These are phyloP conservation scores for Eucalyptus grandis DNA, from an alignment of 345 rosid species.

Conservation along the genomic window DNA sequence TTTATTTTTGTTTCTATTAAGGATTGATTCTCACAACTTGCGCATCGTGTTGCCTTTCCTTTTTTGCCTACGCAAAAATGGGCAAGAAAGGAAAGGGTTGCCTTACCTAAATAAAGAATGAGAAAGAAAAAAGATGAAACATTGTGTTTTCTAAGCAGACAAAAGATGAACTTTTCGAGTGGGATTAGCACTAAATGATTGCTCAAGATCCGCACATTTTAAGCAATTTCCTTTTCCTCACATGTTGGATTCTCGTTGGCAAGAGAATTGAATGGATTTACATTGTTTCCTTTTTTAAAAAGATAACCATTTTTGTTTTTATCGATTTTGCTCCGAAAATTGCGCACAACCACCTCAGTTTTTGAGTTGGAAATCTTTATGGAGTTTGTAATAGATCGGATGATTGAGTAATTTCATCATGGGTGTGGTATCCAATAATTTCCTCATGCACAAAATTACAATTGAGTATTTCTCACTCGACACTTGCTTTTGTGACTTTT, in stretches of 20 bases:
- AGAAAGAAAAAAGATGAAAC: neutral
- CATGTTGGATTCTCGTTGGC: neutral
- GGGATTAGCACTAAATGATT: neutral
- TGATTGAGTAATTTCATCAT: neutral
- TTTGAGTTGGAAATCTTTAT: neutral
- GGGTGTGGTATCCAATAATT: neutral
- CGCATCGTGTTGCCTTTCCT: neutral
- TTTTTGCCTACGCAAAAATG: neutral
- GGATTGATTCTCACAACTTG: neutral
- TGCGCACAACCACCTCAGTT: neutral
- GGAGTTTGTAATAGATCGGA: neutral
- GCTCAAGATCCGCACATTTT: neutral
- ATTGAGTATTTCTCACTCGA: no score
- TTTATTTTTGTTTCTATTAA: neutral
- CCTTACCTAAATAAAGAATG: neutral
- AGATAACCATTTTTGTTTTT: neutral
- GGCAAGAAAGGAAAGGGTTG: neutral
- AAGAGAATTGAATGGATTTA: neutral
- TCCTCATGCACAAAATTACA: neutral
- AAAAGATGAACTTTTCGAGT: neutral
- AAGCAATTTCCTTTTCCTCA: neutral
- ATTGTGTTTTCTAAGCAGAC: neutral
- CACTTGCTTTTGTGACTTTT: neutral
- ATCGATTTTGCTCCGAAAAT: neutral
- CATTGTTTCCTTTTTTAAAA: neutral